phyloP scores from a whole-genome alignment of 768 basidiomycete species.

The Mycena galopus region DNA sequence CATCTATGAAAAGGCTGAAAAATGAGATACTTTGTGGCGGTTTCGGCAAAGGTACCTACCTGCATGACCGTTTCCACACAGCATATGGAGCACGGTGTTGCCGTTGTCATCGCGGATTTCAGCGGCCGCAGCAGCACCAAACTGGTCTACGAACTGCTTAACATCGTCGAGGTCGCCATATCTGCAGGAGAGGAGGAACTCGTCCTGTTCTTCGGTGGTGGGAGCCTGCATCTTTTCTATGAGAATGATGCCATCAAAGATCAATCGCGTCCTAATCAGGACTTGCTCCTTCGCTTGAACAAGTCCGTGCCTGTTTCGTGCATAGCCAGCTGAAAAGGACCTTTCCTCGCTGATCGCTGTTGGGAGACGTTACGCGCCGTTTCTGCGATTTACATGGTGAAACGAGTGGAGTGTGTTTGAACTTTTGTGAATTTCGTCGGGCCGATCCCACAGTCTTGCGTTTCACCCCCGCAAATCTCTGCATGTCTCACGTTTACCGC shows the following conservation, averaged over 20 bases:
- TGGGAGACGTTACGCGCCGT: too few species aligned
- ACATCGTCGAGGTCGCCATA: slow-evolving; percentile 91
- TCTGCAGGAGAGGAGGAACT: slow-evolving; percentile 85
- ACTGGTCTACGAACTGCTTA: slow-evolving; percentile 70
- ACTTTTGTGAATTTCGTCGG: background rate
- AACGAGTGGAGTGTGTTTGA: background rate
- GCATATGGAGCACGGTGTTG: slow-evolving; percentile 90
- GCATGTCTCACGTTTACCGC: background rate
- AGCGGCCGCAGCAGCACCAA: slow-evolving; percentile 63
- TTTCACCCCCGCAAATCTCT: background rate
- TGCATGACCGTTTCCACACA: slow-evolving; percentile 88
- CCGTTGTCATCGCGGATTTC: slow-evolving; percentile 78
- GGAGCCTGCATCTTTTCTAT: slow-evolving; percentile 41
- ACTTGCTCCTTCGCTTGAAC: background rate
- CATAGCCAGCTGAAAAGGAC: too few species aligned
- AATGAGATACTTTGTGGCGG: slow-evolving; percentile 49
- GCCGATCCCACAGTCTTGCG: too few species aligned
- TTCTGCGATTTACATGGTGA: too few species aligned
- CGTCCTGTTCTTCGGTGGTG: slow-evolving; percentile 71
- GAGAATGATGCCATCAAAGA: slow-evolving; percentile 5
- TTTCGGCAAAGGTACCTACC: slow-evolving; percentile 73
- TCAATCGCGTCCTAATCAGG: slow-evolving; percentile 22
- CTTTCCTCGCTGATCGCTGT: too few species aligned
- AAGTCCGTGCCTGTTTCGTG: too few species aligned
- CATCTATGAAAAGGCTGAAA: slow-evolving; percentile 70